Evolutionary conservation across 202 grass and related monocot genomes (phyloP).

Genomic region (Schoenoplectus tabernaemontani): DNA sequence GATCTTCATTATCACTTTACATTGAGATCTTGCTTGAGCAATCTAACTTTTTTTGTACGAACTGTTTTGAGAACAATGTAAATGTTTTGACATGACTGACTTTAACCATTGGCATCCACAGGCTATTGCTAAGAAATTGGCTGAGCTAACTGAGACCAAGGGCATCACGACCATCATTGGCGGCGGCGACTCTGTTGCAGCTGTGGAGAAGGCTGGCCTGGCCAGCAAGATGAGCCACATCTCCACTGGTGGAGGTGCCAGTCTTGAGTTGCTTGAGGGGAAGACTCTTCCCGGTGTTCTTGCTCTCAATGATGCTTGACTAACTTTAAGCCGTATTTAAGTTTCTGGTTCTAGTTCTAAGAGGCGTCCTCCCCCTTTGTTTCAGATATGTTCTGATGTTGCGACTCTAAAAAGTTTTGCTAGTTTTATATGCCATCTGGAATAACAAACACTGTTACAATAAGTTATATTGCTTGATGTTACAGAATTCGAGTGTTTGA

Average conservation of each 20-base stretch:
- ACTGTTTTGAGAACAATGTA: not conserved
- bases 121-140: conserved; percentile 88
- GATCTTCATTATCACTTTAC: no score
- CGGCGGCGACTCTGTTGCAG: conserved; percentile 80
- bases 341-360: conserved; percentile 9
- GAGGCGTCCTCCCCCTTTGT: not conserved
- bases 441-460: conserved; percentile 22
- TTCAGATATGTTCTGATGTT: not conserved
- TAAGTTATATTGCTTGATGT: conserved; percentile 35
- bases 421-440: conserved; percentile 31
- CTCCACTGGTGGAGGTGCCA: conserved; percentile 75
- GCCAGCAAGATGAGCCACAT: conserved; percentile 95
- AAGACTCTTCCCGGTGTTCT: conserved; percentile 83
- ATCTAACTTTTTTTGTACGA: no score
- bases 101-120: conserved; percentile 10
- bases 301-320: conserved; percentile 74
- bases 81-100: not conserved
- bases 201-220: conserved; percentile 81
- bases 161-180: conserved; percentile 84
- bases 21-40: not conserved
- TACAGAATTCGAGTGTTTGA: not conserved
- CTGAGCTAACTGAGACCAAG: conserved; percentile 51
- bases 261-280: conserved; percentile 84
- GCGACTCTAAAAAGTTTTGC: conserved; percentile 30
- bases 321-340: conserved; percentile 18